phyloP scores from a whole-genome alignment of 2,329 filamentous ascomycete genomes.

The Clonostachys rosea region DNA sequence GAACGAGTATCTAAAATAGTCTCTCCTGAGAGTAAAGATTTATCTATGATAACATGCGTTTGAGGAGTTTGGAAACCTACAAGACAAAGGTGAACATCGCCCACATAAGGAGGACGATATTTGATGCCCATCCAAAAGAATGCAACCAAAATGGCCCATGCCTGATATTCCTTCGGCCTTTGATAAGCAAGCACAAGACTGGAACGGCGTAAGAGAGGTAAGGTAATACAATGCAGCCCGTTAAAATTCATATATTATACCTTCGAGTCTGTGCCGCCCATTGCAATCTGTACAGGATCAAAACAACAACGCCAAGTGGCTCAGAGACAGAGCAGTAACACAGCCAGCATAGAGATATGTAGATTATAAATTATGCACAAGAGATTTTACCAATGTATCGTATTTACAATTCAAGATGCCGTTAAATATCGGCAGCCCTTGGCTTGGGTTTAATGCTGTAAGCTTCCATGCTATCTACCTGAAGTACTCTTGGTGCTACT shows the following conservation, averaged over 20 bases:
- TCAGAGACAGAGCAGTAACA: too few relatives aligned
- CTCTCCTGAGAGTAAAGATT: too few relatives aligned
- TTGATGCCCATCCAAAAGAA: conserved; percentile 12
- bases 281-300: too few relatives aligned
- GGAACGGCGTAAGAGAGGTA: conserved; percentile 20
- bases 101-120: conserved; percentile 15
- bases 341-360: too few relatives aligned
- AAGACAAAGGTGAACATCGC: background rate
- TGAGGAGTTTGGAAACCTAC: background rate
- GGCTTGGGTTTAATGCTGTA: background rate
- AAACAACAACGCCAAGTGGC: too few relatives aligned
- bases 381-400: too few relatives aligned
- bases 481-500: background rate
- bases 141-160: conserved; percentile 19
- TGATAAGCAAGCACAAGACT: conserved; percentile 11
- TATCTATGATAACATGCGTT: too few relatives aligned
- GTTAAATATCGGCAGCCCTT: conserved; percentile 52
- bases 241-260: conserved; percentile 7
- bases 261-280: too few relatives aligned
- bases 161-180: conserved; percentile 13
- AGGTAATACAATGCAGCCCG: conserved; percentile 13
- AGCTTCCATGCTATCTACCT: background rate
- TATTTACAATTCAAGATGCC: conserved; percentile 24
- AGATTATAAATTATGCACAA: too few relatives aligned
- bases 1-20: background rate